phyloP scores from a whole-genome alignment of 78 protist genomes.

The Guillardia theta region DNA sequence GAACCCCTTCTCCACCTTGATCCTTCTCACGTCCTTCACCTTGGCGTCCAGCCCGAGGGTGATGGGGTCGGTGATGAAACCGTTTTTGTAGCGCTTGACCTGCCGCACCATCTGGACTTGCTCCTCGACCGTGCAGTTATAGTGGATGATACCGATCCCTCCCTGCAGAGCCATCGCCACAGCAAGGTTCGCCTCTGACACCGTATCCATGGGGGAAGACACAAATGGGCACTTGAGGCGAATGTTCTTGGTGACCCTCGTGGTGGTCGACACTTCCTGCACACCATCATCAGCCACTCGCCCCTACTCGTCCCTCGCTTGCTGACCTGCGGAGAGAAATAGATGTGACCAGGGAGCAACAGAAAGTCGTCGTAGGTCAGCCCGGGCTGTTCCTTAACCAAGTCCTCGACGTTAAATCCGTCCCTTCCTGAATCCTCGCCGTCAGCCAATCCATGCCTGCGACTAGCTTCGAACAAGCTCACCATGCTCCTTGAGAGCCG shows the following conservation, averaged over 20 bases:
- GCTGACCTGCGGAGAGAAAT: conserved; percentile 60
- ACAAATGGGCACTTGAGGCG: conserved; percentile 67
- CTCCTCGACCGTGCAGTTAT: conserved; percentile 69
- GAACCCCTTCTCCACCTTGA: conserved; percentile 72
- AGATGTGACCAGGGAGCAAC: conserved; percentile 39
- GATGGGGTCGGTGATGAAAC: conserved; percentile 82
- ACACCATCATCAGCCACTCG: no score
- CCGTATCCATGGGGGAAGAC: conserved; percentile 90
- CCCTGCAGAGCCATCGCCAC: conserved; percentile 87
- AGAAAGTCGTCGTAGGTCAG: conserved; percentile 30
- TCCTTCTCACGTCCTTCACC: conserved; percentile 40
- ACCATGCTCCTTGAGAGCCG: not conserved
- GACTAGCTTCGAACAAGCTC: no score
- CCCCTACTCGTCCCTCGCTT: conserved; percentile 15
- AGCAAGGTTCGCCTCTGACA: conserved; percentile 85
- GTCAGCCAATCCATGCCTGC: no score
- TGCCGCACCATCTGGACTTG: conserved; percentile 62
- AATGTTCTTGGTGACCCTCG: conserved; percentile 57
- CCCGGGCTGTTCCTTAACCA: not conserved
- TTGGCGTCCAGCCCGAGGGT: conserved; percentile 65
- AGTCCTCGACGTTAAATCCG: not conserved
- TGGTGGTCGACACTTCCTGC: conserved; percentile 3
- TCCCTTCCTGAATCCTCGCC: no score
- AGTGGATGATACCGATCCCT: conserved; percentile 92
- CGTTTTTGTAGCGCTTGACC: conserved; percentile 71